phyloP scores from a whole-genome alignment of 306 rosid species.

The Trifolium subterraneum region DNA sequence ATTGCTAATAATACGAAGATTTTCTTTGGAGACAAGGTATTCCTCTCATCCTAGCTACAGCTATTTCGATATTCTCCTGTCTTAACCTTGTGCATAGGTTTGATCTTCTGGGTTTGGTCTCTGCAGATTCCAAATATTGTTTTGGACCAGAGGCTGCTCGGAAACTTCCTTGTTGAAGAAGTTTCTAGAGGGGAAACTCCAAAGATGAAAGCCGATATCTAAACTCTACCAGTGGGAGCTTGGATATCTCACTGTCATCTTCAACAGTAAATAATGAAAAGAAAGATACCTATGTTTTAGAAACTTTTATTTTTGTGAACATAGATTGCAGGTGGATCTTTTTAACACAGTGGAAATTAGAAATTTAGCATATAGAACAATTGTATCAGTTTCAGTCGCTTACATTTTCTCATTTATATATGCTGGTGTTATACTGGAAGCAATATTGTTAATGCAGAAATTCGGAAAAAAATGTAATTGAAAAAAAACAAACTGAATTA shows the following conservation, averaged over 20 bases:
- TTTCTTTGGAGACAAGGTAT: conserved; percentile 96
- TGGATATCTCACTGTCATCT: conserved; percentile 11
- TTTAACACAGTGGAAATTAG: conserved; percentile 3
- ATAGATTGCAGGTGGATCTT: conserved; percentile 17
- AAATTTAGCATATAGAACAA: not conserved
- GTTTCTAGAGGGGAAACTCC: conserved; percentile 41
- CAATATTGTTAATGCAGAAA: not conserved
- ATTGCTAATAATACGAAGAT: conserved; percentile 85
- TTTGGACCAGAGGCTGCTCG: conserved; percentile 82
- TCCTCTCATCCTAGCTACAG: conserved; percentile 14
- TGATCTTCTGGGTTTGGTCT: conserved; percentile 40
- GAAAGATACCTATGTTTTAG: not conserved
- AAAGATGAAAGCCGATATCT: conserved; percentile 35
- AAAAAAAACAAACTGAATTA: too few relatives aligned
- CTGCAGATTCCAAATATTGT: conserved; percentile 85
- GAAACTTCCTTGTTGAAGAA: conserved; percentile 72
- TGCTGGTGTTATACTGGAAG: conserved; percentile 1
- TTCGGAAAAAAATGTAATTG: too few relatives aligned
- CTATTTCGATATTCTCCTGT: not conserved
- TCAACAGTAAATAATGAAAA: conserved; percentile 7
- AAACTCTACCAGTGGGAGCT: conserved; percentile 21
- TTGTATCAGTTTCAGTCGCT: conserved; percentile 6
- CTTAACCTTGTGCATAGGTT: not conserved
- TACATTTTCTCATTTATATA: conserved; percentile 15
- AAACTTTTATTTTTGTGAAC: not conserved